These are phyloP conservation scores for Pythium grandisporangium DNA, from an alignment of 352 stramenopile genomes.

Conservation along the genomic window DNA sequence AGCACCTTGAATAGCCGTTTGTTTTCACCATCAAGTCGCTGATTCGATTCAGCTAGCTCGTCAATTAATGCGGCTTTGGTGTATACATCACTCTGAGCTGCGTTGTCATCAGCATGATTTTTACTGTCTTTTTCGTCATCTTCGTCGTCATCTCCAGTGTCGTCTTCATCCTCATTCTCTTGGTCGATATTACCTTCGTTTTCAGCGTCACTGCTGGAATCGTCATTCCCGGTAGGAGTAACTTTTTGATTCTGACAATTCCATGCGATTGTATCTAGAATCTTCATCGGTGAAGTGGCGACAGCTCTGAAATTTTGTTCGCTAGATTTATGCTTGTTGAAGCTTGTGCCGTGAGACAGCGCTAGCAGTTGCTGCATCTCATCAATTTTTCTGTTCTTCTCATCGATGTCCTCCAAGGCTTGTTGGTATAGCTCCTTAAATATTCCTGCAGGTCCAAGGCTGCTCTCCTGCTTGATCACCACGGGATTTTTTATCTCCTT, in stretches of 20 bases:
- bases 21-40: constrained; percentile 38
- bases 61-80: constrained; percentile 4
- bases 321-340: neutral
- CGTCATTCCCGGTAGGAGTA: too few relatives aligned
- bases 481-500: constrained; percentile 81
- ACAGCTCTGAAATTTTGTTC: neutral
- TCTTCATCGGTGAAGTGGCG: neutral
- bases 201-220: neutral
- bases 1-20: constrained; percentile 34
- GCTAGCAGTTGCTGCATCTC: constrained; percentile 42
- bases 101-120: constrained; percentile 1
- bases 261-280: too few relatives aligned
- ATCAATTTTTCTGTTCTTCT: constrained; percentile 63
- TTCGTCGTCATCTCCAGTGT: neutral
- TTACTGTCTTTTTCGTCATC: neutral
- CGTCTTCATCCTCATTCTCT: neutral
- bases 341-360: constrained; percentile 24
- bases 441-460: constrained; percentile 16
- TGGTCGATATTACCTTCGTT: neutral
- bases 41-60: constrained; percentile 26
- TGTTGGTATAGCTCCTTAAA: constrained; percentile 70
- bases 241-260: too few relatives aligned
- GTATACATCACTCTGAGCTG: too few relatives aligned
- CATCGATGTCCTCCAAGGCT: constrained; percentile 50
- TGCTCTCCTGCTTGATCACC: constrained; percentile 22